These are phyloP conservation scores for Lachancea waltii DNA, from an alignment of 805 yeast genomes.

Conservation along the genomic window DNA sequence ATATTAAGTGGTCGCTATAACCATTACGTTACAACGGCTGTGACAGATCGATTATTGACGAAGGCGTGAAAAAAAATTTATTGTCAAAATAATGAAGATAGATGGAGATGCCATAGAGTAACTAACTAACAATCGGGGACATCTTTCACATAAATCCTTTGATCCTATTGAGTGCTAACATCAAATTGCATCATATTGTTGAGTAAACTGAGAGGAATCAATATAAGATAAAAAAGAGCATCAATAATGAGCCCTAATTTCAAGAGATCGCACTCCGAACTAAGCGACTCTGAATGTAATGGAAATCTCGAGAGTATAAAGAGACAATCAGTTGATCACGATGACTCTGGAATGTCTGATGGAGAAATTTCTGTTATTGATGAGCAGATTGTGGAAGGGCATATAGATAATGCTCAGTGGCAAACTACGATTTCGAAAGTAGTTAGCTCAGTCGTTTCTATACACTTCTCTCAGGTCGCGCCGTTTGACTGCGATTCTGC, in stretches of 20 bases:
- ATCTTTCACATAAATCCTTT: no score
- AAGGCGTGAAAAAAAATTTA: no score
- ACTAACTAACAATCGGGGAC: no score
- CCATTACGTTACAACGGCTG: no score
- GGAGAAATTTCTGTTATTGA: conserved; percentile 5
- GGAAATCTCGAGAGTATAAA: conserved; percentile 2
- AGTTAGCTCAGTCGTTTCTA: conserved; percentile 79
- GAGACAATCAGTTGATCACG: conserved; percentile 2
- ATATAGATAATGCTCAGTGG: conserved; percentile 48
- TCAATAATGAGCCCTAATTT: neutral
- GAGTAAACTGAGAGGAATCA: no score
- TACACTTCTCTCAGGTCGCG: conserved; percentile 81
- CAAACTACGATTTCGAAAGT: conserved; percentile 74
- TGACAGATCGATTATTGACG: no score
- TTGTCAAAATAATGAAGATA: no score
- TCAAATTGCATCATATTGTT: no score
- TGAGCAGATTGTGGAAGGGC: conserved; percentile 1
- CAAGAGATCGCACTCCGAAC: conserved; percentile 15
- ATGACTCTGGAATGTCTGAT: conserved; percentile 2
- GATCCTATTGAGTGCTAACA: no score
- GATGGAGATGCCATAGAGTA: no score
- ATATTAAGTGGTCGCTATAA: neutral
- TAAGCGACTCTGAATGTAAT: conserved; percentile 8
- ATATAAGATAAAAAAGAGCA: no score
- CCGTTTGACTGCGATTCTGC: conserved; percentile 83